phyloP scores from a whole-genome alignment of 2,329 filamentous ascomycete genomes.

The Tolypocladium endophyticum region DNA sequence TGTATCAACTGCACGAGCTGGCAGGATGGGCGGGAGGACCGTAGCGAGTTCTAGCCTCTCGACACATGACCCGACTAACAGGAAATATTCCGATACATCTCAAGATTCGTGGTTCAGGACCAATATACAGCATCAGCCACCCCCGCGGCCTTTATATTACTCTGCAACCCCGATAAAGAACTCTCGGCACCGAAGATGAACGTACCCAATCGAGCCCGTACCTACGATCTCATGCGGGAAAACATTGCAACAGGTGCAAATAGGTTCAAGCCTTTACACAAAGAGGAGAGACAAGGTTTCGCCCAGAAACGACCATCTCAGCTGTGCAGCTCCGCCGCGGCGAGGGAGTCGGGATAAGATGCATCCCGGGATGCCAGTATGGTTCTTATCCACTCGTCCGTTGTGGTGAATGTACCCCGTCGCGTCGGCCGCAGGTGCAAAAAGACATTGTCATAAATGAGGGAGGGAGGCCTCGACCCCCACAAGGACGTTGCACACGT shows the following conservation, averaged over 20 bases:
- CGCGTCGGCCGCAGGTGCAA: neutral
- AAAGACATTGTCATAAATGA: neutral
- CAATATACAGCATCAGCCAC: neutral
- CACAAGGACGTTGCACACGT: neutral
- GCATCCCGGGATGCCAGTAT: neutral
- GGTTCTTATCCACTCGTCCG: neutral
- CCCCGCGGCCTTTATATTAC: neutral
- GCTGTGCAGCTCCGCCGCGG: neutral
- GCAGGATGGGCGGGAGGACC: conserved; percentile 39
- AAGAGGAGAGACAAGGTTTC: neutral
- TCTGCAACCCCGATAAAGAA: neutral
- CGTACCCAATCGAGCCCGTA: neutral
- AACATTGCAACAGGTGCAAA: neutral
- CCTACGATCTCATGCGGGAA: neutral
- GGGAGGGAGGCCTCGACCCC: neutral
- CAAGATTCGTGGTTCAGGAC: no score
- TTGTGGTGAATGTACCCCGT: neutral
- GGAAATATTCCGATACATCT: neutral
- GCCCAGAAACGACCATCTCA: neutral
- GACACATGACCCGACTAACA: neutral
- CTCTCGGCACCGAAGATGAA: neutral
- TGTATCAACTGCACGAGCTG: conserved; percentile 42
- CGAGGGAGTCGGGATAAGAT: neutral
- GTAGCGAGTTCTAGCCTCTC: neutral
- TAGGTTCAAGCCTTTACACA: no score